These are phyloP conservation scores for Osmanthus fragrans DNA, from an alignment of 257 asterid species.

Conservation along the genomic window DNA sequence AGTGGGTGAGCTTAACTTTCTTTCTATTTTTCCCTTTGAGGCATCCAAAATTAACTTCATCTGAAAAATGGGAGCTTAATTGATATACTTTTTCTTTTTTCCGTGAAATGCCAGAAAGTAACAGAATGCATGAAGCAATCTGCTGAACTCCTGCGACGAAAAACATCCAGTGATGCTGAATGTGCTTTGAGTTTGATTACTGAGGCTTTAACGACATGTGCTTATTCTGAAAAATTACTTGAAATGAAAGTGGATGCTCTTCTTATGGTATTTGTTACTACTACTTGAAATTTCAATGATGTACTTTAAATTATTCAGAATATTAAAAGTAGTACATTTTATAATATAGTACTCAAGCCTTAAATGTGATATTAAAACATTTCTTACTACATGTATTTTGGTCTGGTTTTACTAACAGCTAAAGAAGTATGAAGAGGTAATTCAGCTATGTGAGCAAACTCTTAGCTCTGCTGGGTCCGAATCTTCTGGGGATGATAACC, in stretches of 20 bases:
- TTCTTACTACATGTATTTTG: constrained; percentile 7
- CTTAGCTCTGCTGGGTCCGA: constrained; percentile 54
- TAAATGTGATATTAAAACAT: constrained; percentile 11
- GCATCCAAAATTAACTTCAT: background rate
- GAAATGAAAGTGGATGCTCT: constrained; percentile 86
- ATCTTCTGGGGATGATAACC: constrained; percentile 35
- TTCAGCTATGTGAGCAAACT: constrained; percentile 65
- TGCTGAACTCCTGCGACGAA: constrained; percentile 54
- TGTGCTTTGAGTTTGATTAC: constrained; percentile 61
- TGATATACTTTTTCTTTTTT: constrained; percentile 10
- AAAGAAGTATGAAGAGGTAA: constrained; percentile 78
- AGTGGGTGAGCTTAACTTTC: background rate
- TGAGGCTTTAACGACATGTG: constrained; percentile 75
- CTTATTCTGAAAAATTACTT: constrained; percentile 61
- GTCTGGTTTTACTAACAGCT: constrained; percentile 52
- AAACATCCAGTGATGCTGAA: constrained; percentile 57
- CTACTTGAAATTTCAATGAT: background rate
- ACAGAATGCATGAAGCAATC: constrained; percentile 60
- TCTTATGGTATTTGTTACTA: constrained; percentile 59
- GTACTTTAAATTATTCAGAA: background rate
- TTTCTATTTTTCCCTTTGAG: background rate
- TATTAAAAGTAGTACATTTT: background rate
- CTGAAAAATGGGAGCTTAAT: background rate
- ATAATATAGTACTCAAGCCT: background rate
- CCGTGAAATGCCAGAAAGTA: constrained; percentile 60